These are phyloP conservation scores for Calycina marina DNA, from an alignment of 2,329 filamentous ascomycete genomes.

Conservation along the genomic window DNA sequence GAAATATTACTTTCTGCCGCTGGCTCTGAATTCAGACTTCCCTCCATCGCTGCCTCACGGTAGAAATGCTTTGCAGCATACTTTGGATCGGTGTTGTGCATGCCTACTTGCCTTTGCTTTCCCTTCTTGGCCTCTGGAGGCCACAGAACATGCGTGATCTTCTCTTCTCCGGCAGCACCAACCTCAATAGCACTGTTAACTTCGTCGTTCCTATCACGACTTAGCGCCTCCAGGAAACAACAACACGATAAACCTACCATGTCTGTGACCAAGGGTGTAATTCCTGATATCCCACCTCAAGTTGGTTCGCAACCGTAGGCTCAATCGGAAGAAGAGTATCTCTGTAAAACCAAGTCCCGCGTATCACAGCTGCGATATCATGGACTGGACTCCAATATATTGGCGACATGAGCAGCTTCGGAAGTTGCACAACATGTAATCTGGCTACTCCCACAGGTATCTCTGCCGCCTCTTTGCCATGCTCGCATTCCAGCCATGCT, in stretches of 20 bases:
- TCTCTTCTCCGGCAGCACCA: conserved; percentile 79
- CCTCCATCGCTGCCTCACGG: conserved; percentile 43
- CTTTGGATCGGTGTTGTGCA: conserved; percentile 32
- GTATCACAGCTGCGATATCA: conserved; percentile 66
- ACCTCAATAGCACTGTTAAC: conserved; percentile 81
- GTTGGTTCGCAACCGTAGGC: conserved; percentile 70
- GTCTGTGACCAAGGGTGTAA: conserved; percentile 81
- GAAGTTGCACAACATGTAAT: conserved; percentile 75
- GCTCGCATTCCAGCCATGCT: conserved; percentile 49
- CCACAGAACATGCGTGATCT: conserved; percentile 71
- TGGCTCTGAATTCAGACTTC: conserved; percentile 25
- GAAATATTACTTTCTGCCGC: conserved; percentile 9
- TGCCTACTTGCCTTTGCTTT: conserved; percentile 10
- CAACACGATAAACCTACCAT: too few relatives aligned
- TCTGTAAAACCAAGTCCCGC: conserved; percentile 95
- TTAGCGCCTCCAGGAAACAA: too few relatives aligned
- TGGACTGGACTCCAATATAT: conserved; percentile 97
- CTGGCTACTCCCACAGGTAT: conserved; percentile 83
- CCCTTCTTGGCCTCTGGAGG: conserved; percentile 35
- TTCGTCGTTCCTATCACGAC: too few relatives aligned
- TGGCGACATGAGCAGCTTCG: conserved; percentile 75
- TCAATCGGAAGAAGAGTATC: conserved; percentile 89
- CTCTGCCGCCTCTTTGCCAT: conserved; percentile 34
- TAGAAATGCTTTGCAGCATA: conserved; percentile 45
- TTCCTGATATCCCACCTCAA: conserved; percentile 82